Base-by-base conservation (phyloP, 331 rosid genomes). In the Malus hybrid region DNA sequence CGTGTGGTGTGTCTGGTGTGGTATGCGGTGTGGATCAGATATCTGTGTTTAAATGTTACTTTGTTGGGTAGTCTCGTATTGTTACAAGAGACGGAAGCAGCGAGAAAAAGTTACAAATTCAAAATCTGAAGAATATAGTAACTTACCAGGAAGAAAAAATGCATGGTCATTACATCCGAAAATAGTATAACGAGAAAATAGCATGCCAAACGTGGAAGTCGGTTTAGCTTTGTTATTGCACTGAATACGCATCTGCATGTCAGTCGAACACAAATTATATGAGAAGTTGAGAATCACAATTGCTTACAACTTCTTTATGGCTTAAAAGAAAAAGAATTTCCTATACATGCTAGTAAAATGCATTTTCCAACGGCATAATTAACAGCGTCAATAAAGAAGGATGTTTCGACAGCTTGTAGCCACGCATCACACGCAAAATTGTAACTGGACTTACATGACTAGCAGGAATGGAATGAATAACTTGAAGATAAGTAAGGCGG, bases 101-200 rank as follows among this genome's bases (percentile, higher is more conserved):
- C 3, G 3, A 34, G 10, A 34, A 34, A 2, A 52, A 52, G 19
- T 14, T 19, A 16, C 4, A 9, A 9, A 3, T 57, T 20, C 63
- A 57, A 34, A 34, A 34, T 77, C 71, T 52, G 8, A 75, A 72
- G 82, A 79, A 68, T 28, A 61, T 12, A 62, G 68, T 19, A 82
- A 72, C 60, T 46, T 92, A 92, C 97, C 96, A 92, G 96, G 87
- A 92, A 92, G 87, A 92, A 92, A 84, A 92, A 92, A 81, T 92
- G 96, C 76, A 90, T 81, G 59, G 96, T 88, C 97, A 92, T 92
- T 59, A 90, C 77, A 31, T 90, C 97, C 11, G 97, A 88, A 73
- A 87, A 81, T 64, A 87, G 65, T 59, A 92, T 88, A 52, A 92
- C 96, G 29, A 92, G 93, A 74, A 92, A 92, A 79, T 92, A 92